Percentiles rank a stretch among this genome's conserved stretches.
These are phyloP conservation scores for Xylaria longipes DNA, from an alignment of 495 filamentous ascomycete genomes.

Conservation along the genomic window DNA sequence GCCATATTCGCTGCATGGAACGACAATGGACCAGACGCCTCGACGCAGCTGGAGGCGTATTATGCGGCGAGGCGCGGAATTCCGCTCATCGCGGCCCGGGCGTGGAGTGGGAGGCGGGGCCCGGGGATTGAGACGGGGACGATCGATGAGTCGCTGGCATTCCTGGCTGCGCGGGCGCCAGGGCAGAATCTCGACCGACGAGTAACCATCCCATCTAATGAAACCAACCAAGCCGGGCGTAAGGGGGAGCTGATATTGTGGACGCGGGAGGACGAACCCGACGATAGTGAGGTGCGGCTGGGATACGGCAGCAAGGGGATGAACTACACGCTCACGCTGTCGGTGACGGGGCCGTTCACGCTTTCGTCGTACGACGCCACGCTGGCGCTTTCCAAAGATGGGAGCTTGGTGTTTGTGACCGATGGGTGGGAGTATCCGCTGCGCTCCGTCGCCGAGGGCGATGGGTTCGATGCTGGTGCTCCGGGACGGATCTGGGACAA, in stretches of 20 bases:
- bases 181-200: conserved; percentile 58
- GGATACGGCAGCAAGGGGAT: conserved; percentile 59
- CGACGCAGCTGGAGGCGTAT: conserved; percentile 61
- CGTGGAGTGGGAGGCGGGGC: conserved; percentile 49
- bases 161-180: conserved; percentile 49
- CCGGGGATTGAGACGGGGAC: conserved; percentile 37
- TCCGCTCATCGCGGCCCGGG: conserved; percentile 51
- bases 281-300: conserved; percentile 21
- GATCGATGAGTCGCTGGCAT: conserved; percentile 30
- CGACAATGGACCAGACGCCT: conserved; percentile 62
- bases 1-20: conserved; percentile 64
- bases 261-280: neutral
- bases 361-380: conserved; percentile 47
- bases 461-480: conserved; percentile 43
- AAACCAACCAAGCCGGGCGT: neutral
- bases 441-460: conserved; percentile 42
- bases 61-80: conserved; percentile 61
- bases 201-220: conserved; percentile 21
- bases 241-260: conserved; percentile 21
- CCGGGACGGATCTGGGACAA: conserved; percentile 52
- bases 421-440: conserved; percentile 62
- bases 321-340: conserved; percentile 55
- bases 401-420: conserved; percentile 48
- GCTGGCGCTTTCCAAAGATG: conserved; percentile 40
- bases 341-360: conserved; percentile 48